Evolutionary conservation across 2,329 filamentous ascomycete species (phyloP).

Genomic region (Cordyceps tenuipes): DNA sequence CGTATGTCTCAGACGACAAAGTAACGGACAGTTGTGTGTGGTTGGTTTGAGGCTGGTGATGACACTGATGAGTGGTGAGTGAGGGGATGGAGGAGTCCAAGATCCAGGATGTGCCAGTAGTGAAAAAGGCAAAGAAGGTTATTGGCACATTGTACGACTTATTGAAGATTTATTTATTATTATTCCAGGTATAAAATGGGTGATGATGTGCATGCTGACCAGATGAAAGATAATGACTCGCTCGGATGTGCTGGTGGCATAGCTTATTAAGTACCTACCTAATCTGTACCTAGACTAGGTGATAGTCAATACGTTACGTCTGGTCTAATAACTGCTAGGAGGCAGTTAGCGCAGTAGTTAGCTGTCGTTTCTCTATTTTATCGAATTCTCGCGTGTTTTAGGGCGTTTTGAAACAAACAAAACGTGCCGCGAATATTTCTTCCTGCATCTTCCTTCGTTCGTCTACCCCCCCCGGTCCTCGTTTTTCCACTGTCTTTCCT

Average conservation of each 20-base stretch:
- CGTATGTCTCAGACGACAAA: conserved; percentile 7
- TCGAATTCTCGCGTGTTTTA: neutral
- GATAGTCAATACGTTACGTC: no score
- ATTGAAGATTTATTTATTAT: no score
- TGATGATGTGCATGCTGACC: neutral
- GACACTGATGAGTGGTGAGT: no score
- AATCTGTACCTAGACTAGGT: no score
- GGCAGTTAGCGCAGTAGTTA: neutral
- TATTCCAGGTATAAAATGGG: no score
- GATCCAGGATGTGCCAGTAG: neutral
- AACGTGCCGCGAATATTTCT: neutral
- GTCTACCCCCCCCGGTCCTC: neutral
- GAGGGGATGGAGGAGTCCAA: neutral
- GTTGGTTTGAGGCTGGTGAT: no score
- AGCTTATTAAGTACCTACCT: no score
- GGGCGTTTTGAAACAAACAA: neutral
- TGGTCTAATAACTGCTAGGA: no score
- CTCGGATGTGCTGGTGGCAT: no score
- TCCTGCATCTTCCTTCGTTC: neutral
- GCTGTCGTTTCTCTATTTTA: neutral
- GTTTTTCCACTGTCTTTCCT: neutral
- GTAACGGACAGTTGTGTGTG: no score
- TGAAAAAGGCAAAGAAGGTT: no score
- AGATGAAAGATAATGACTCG: neutral
- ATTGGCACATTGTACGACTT: no score